Evolutionary conservation across 257 asterid species (phyloP), one percentile per base, ranked within the genome.

Genomic region (Osmanthus fragrans): DNA sequence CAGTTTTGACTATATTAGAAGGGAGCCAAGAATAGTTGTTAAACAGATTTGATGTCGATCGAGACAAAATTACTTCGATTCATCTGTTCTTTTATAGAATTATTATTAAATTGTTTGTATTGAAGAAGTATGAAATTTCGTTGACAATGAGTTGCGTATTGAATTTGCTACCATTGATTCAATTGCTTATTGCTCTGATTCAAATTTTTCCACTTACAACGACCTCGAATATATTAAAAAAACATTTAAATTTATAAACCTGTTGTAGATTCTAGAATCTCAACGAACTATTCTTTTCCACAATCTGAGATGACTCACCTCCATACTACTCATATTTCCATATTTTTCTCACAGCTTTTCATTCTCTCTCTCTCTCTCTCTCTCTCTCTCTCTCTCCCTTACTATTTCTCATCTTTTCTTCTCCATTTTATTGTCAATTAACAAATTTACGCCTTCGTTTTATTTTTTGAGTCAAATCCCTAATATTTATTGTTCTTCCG

Each of bases 11-110:
- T 39, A 39, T 39, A 39, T 39, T 39, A 39, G 45, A 39, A 39
- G 45, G 45, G 45, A 39, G 12, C 45, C 45, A 8, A 39, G 45
- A 39, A 9, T 11, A 19, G 63, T 74, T 54, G 9, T 2, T 23
- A 2, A 2, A 19, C 64, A 16, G 39, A 65, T 76, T 67, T 34
- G 65, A 27, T 75, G 76, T 40, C 70, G 54, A 72, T 72, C 15
- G 29, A 33, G 36, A 15, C 25, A n/a, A 16, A 39, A 27, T 25
- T 76, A 76, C 40, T 30, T 64, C 3, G 10, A 47, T 60, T n/a
- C 65, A 42, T 54, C 29, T 30, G 58, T 70, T 72, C 36, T 21
- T 73, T 45, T 39, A 5, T 63, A 25, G 73, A 68, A 40, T 60
- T 42, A 40, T 60, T 42, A 40, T 60, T 42, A 18, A 21, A 29